These are phyloP conservation scores for Diaporthe sp. DNA, from an alignment of 2,329 filamentous ascomycete species.

Conservation along the genomic window DNA sequence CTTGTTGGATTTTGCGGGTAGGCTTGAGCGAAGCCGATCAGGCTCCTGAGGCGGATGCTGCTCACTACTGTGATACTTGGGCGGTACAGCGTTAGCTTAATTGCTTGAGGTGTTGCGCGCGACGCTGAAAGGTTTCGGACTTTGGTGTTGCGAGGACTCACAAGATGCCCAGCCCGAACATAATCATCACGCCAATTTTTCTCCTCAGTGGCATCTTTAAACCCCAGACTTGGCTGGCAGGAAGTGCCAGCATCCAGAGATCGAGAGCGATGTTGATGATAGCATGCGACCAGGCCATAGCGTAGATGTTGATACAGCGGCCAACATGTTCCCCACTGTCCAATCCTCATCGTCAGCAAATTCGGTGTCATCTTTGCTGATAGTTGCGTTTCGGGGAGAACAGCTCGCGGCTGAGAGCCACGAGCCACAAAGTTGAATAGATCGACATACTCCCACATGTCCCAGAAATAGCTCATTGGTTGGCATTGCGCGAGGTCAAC, in stretches of 20 bases:
- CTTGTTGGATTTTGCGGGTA: conserved; percentile 32
- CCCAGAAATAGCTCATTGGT: conserved; percentile 26
- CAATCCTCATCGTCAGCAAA: not conserved
- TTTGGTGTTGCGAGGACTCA: not conserved
- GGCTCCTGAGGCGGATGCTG: conserved; percentile 22
- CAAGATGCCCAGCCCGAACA: conserved; percentile 34
- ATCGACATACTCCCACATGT: conserved; percentile 20
- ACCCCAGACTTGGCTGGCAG: conserved; percentile 20
- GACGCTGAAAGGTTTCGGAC: not conserved
- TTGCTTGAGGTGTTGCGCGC: not conserved
- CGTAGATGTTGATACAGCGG: conserved; percentile 26
- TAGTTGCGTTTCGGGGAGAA: not conserved
- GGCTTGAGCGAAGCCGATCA: conserved; percentile 27
- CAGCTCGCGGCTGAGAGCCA: no score
- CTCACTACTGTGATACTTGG: conserved; percentile 16
- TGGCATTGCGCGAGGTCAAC: conserved; percentile 8
- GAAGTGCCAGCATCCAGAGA: conserved; percentile 22
- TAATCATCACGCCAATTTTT: conserved; percentile 23
- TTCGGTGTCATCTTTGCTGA: not conserved
- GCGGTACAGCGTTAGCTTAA: not conserved
- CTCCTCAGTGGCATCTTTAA: conserved; percentile 27
- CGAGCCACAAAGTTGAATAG: no score
- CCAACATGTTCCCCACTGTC: conserved; percentile 8
- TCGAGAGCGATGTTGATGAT: conserved; percentile 34
- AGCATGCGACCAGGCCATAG: conserved; percentile 30